Conservation (phyloP, 2,329 filamentous ascomycete species). For the Apiospora rasikravindrae region DNA sequence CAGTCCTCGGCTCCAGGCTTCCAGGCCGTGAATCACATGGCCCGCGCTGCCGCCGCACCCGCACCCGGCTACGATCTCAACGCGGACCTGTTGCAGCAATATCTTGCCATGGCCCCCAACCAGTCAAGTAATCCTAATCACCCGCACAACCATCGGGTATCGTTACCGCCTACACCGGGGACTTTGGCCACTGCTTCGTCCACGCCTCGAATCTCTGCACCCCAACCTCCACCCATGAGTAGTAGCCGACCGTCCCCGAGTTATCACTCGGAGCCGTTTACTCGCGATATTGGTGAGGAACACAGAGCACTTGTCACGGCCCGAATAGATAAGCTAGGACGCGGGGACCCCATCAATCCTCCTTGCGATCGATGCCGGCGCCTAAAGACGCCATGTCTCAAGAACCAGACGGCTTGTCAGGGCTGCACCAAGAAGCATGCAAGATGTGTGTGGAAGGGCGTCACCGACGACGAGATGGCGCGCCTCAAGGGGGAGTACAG, state of each 20-base stretch:
- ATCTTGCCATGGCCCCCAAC: conserved; percentile 35
- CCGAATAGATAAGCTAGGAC: conserved; percentile 75
- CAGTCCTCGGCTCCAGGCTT: conserved; percentile 41
- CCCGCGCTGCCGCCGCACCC: conserved; percentile 34
- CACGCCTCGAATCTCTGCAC: conserved; percentile 36
- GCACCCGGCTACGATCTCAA: conserved; percentile 53
- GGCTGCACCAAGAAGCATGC: conserved; percentile 91
- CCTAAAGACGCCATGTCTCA: conserved; percentile 80
- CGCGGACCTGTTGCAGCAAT: conserved; percentile 62
- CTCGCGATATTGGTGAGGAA: conserved; percentile 39
- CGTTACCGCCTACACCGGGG: conserved; percentile 24
- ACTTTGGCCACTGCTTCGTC: conserved; percentile 31
- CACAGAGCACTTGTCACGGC: conserved; percentile 67
- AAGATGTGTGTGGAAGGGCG: conserved; percentile 83
- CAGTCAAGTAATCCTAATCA: conserved; percentile 10
- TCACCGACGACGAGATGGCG: conserved; percentile 71
- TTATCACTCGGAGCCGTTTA: conserved; percentile 34
- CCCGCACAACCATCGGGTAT: conserved; percentile 30
- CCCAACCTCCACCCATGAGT: conserved; percentile 31
- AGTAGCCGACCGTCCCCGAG: conserved; percentile 37
- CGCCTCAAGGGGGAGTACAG: conserved; percentile 40
- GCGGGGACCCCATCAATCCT: conserved; percentile 77
- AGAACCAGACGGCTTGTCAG: conserved; percentile 84
- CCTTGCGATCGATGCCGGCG: conserved; percentile 85
- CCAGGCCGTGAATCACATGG: conserved; percentile 40